Conservation (phyloP, 1,139 yeast genomes). For the Hemisphaericaspora lyxosophila region DNA sequence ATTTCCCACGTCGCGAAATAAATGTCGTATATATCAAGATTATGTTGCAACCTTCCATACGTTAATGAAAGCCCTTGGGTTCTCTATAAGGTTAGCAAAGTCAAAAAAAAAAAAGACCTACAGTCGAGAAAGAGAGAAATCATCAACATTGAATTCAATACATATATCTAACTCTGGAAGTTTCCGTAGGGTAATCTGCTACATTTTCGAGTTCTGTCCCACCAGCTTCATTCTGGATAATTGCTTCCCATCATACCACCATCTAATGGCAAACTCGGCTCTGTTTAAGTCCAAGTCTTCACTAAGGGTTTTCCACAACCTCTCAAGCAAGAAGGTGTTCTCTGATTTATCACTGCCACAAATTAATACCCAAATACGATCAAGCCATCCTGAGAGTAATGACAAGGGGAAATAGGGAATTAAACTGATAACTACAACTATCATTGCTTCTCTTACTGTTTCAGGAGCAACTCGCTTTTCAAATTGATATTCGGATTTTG, state of each 20-base stretch:
- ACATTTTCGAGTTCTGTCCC: background rate
- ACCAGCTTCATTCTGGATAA: no score
- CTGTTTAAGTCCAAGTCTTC: conserved; percentile 58
- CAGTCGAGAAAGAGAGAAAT: no score
- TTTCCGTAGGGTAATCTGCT: no score
- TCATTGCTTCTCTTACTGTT: conserved; percentile 51
- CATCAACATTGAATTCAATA: no score
- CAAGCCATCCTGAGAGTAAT: conserved; percentile 48
- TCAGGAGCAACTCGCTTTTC: conserved; percentile 30
- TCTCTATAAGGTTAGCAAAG: no score
- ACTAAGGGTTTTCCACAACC: conserved; percentile 43
- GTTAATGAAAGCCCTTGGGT: no score
- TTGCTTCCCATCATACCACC: conserved; percentile 54
- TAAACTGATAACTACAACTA: conserved; percentile 48
- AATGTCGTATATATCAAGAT: no score
- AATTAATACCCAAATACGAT: conserved; percentile 43
- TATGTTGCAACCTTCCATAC: no score
- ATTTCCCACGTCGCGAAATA: no score
- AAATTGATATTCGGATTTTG: conserved; percentile 25
- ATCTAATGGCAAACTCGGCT: conserved; percentile 59
- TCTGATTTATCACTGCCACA: conserved; percentile 39
- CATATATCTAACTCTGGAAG: no score
- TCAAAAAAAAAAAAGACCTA: no score
- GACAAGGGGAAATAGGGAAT: conserved; percentile 55
- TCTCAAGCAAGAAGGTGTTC: conserved; percentile 23